phyloP scores from a whole-genome alignment of 257 asterid genomes.

The Solanum sparsipilum region DNA sequence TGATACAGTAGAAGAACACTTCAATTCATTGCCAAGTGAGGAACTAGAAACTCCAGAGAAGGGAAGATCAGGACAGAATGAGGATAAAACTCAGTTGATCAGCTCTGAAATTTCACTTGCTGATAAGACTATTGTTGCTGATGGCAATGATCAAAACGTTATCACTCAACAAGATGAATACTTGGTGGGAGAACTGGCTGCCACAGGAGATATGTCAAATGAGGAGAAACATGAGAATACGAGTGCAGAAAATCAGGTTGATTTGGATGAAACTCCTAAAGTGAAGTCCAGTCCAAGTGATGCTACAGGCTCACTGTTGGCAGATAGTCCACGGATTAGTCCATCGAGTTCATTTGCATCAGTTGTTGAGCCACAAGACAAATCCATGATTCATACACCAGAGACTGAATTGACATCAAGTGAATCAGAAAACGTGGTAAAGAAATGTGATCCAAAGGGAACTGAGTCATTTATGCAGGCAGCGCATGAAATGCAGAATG shows the following conservation, averaged over 20 bases:
- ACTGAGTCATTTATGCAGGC: conserved; percentile 1
- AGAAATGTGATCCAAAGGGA: not conserved
- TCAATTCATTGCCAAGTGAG: not conserved
- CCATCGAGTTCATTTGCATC: not conserved
- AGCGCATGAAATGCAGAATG: not conserved
- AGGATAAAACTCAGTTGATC: not conserved
- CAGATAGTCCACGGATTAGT: conserved; percentile 3
- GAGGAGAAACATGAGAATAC: conserved; percentile 3
- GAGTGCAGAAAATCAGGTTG: not conserved
- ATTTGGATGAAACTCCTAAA: conserved; percentile 4
- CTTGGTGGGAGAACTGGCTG: not conserved
- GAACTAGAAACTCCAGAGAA: not conserved
- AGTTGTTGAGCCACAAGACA: conserved; percentile 6
- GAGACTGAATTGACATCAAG: not conserved
- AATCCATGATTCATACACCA: conserved; percentile 5
- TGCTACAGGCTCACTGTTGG: not conserved
- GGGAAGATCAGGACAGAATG: not conserved
- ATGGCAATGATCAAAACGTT: not conserved
- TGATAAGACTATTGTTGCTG: not conserved
- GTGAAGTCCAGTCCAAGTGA: not conserved
- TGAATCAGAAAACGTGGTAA: conserved; percentile 5
- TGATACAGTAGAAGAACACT: conserved; percentile 16
- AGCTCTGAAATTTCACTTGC: not conserved
- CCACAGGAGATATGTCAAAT: not conserved
- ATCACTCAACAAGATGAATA: not conserved